These are phyloP conservation scores for Populus nigra DNA, from an alignment of 345 rosid species.

Conservation along the genomic window DNA sequence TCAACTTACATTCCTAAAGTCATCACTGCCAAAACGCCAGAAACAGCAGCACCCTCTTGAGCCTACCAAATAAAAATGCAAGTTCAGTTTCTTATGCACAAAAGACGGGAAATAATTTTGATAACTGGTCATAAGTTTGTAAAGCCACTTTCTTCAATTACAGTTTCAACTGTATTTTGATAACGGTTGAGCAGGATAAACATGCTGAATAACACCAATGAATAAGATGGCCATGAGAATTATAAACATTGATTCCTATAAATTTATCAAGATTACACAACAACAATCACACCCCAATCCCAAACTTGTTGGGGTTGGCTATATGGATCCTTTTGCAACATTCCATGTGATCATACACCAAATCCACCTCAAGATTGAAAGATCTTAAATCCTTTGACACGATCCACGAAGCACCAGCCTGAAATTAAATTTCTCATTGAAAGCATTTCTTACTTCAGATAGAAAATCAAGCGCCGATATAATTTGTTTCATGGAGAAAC, in stretches of 20 bases:
- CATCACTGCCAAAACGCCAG: slow-evolving; percentile 98
- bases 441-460: background rate
- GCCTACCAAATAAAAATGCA: slow-evolving; percentile 53
- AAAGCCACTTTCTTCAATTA: too few species aligned
- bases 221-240: background rate
- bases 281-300: background rate
- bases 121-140: background rate
- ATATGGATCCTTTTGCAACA: background rate
- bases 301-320: background rate
- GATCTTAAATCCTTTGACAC: background rate
- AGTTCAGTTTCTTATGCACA: slow-evolving; percentile 10
- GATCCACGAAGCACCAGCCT: background rate
- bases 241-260: background rate
- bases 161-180: background rate
- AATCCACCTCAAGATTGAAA: background rate
- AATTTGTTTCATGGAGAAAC: background rate
- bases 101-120: background rate
- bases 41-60: slow-evolving; percentile 78
- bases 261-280: background rate
- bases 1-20: slow-evolving; percentile 88
- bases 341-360: background rate
- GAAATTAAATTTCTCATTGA: background rate
- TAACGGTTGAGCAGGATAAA: background rate
- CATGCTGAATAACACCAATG: background rate
- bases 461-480: background rate